Evolutionary conservation across 352 stramenopile species (phyloP).

Genomic region (Globisporangium paroecandrum): DNA sequence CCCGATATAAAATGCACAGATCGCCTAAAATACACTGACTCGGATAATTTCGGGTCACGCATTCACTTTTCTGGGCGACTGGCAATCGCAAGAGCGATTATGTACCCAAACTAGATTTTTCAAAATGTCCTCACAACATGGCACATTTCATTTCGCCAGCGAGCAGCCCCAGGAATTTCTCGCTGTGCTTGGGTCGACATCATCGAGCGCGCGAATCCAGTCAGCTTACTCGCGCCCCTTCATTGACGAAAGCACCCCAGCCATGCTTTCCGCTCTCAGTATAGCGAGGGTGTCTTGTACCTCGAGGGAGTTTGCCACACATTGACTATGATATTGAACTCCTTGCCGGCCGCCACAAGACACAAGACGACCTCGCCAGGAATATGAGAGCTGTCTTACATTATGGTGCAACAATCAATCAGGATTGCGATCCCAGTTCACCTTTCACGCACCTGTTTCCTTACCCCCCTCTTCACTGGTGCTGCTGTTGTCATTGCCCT

Average conservation of each 20-base stretch:
- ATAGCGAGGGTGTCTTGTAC: background rate
- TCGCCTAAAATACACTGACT: background rate
- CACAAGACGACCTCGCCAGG: background rate
- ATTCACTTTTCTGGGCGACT: background rate
- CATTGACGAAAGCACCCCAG: background rate
- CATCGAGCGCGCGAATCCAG: background rate
- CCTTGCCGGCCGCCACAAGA: background rate
- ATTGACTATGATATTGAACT: background rate
- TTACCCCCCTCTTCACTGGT: background rate
- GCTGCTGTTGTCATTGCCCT: background rate
- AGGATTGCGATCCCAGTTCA: background rate
- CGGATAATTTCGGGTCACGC: background rate
- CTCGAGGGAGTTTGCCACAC: too few relatives aligned
- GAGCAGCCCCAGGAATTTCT: background rate
- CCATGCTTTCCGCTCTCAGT: background rate
- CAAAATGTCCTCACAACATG: background rate
- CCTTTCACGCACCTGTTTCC: background rate
- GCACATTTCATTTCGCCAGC: background rate
- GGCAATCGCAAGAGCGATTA: background rate
- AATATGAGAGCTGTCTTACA: background rate
- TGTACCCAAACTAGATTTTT: slow-evolving; percentile 10
- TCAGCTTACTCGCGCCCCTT: background rate
- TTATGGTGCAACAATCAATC: background rate
- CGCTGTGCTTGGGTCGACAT: background rate
- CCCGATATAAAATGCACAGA: background rate